Evolutionary conservation across 108 stramenopile genomes (phyloP).

Genomic region (Licmophora abbreviata): DNA sequence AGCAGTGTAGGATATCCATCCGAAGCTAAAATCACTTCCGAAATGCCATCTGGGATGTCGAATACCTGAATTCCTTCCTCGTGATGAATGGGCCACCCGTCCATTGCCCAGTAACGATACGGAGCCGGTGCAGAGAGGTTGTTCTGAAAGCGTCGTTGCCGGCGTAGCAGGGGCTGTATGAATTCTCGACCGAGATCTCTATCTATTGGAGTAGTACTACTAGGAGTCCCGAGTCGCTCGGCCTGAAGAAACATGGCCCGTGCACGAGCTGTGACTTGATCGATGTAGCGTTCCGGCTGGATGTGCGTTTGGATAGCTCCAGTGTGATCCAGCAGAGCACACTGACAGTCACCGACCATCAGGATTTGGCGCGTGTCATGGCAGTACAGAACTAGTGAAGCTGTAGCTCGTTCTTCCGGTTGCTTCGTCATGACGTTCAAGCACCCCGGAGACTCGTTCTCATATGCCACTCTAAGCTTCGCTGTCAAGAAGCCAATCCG

Average conservation of each 20-base stretch:
- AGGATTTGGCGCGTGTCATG: background rate
- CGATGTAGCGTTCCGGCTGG: background rate
- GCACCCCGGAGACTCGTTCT: too few species aligned
- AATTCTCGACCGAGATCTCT: background rate
- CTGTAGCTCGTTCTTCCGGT: background rate
- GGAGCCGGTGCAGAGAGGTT: background rate
- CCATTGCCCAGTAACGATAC: constrained; percentile 3
- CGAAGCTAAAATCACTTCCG: background rate
- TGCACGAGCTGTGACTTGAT: background rate
- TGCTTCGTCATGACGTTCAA: background rate
- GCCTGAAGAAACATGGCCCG: background rate
- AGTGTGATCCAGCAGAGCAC: background rate
- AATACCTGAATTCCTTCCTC: background rate
- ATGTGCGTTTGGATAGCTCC: background rate
- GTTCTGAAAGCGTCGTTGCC: constrained; percentile 3
- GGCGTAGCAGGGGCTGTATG: background rate
- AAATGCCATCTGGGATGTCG: background rate
- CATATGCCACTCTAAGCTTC: too few species aligned
- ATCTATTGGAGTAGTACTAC: background rate
- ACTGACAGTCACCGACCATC: constrained; percentile 1
- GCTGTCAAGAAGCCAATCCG: too few species aligned
- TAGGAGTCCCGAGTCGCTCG: too few species aligned
- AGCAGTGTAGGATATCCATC: constrained; percentile 5
- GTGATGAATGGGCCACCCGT: background rate
- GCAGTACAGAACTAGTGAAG: background rate